Percentiles rank a stretch among this genome's conserved stretches.
phyloP scores from a whole-genome alignment of 495 filamentous ascomycete species.

The Talaromyces stipitatus region DNA sequence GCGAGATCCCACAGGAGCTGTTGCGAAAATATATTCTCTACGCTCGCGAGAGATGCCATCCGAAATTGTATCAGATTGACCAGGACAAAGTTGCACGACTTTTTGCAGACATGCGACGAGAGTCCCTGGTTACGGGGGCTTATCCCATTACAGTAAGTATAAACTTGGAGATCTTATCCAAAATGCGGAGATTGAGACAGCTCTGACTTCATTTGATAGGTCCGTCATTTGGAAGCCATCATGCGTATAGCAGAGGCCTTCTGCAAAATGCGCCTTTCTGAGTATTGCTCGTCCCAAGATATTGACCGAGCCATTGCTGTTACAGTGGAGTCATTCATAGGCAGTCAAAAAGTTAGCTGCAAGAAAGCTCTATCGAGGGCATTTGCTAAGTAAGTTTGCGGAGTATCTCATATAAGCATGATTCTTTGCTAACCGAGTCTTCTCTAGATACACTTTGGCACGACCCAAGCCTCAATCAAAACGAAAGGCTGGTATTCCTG shows the following conservation, averaged over 20 bases:
- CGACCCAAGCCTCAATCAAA: slow-evolving; percentile 38
- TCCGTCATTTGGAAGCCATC: slow-evolving; percentile 95
- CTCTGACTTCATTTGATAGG: slow-evolving; percentile 37
- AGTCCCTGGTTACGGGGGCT: slow-evolving; percentile 84
- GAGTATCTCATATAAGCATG: not conserved
- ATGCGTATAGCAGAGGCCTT: slow-evolving; percentile 90
- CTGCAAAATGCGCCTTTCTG: slow-evolving; percentile 90
- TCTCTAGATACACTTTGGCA: slow-evolving; percentile 36
- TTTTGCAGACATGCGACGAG: slow-evolving; percentile 93
- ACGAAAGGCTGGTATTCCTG: slow-evolving; percentile 34
- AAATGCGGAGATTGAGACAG: not conserved
- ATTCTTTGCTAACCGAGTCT: not conserved
- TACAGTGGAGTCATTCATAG: slow-evolving; percentile 92
- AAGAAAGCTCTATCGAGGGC: slow-evolving; percentile 95
- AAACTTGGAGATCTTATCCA: not conserved
- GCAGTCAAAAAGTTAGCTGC: slow-evolving; percentile 92
- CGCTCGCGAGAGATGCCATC: slow-evolving; percentile 79
- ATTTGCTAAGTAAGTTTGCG: slow-evolving; percentile 83
- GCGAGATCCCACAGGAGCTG: slow-evolving; percentile 84
- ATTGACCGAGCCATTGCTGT: slow-evolving; percentile 97
- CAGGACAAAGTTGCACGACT: slow-evolving; percentile 92
- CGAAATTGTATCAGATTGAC: slow-evolving; percentile 96
- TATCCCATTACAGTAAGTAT: slow-evolving; percentile 90
- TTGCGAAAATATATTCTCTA: slow-evolving; percentile 97
- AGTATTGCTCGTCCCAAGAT: slow-evolving; percentile 82